Conservation (phyloP, 2,329 filamentous ascomycete species). For the Botrytis cinerea region DNA sequence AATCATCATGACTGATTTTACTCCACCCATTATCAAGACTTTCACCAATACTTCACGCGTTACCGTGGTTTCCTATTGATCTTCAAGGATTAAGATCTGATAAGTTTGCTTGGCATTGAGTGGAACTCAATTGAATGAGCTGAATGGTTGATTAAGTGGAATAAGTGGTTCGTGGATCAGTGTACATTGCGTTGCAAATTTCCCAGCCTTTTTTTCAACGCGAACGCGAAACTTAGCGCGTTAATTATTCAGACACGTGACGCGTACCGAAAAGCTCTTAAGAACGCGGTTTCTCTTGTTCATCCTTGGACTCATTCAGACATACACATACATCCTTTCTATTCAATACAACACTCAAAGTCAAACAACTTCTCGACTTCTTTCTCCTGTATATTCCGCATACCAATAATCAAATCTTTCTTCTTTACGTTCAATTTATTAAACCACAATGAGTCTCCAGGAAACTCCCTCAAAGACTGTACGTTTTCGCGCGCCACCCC, state of each 20-base stretch:
- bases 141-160: not conserved
- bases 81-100: conserved; percentile 35
- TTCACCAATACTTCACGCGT: conserved; percentile 10
- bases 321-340: conserved; percentile 1
- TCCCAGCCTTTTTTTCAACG: conserved; percentile 25
- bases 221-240: conserved; percentile 24
- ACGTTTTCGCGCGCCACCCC: conserved; percentile 42
- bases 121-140: not conserved
- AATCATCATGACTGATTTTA: conserved; percentile 21
- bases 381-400: conserved; percentile 29
- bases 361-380: conserved; percentile 26
- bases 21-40: conserved; percentile 21
- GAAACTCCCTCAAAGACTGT: conserved; percentile 75
- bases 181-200: conserved; percentile 1
- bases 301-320: not conserved
- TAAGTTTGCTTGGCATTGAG: conserved; percentile 27
- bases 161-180: conserved; percentile 19
- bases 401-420: conserved; percentile 22
- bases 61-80: not conserved
- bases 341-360: conserved; percentile 3
- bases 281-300: conserved; percentile 16
- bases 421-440: conserved; percentile 24
- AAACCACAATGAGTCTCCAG: conserved; percentile 67
- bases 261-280: conserved; percentile 17
- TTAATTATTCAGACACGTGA: conserved; percentile 17